Base-by-base conservation (phyloP, 2,329 filamentous ascomycete species). In the Plectosphaerella plurivora region DNA sequence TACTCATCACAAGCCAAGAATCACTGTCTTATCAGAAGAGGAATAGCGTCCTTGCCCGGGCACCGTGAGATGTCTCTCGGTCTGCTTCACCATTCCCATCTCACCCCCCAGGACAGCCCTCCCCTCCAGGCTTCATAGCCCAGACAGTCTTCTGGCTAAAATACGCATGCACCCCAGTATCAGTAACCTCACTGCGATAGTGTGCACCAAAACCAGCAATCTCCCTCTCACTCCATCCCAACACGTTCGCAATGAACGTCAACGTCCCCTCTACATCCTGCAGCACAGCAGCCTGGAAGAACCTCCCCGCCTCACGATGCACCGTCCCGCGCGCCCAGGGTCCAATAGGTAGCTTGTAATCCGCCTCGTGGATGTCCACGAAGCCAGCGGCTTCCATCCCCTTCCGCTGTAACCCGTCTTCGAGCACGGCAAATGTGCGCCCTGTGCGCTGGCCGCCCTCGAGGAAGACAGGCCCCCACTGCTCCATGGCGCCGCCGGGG, bases 251-350 rank as follows among this genome's bases (percentile, higher is more conserved):
- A 47, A 73, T 65, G 36, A 64, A 70, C 14, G 67, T 60, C 3
- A 64, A 11, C n/a, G 41, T 44, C 3, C 68, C 68, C 52, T 71
- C 66, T 20, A 67, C 59, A 11, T 66, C 67, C 28, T 66, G 62
- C 18, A 66, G 63, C 3, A 68, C 57, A 4, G 66, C 64, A 12
- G 62, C 36, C 28, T 63, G 60, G 5, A 61, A 61, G 47, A 63
- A 70, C 41, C 63, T 57, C 0, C 73, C 73, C 11, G 74, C 65
- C 53, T 72, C 65, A 47, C 67, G 66, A 9, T 61, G 57, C 7
- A 60, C 61, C 0, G 61, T 55, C 16, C 73, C 68, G 47, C 66
- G 69, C 2, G 73, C 62, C 75, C 75, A 78, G 5, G 61, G 55
- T 2, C 71, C 71, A 11, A 72, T 60, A 0, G 71, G 72, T 12